Evolutionary conservation across 176 grass and related monocot genomes (phyloP), one percentile per base, ranked within the genome.

Genomic region (Triticum urartu): DNA sequence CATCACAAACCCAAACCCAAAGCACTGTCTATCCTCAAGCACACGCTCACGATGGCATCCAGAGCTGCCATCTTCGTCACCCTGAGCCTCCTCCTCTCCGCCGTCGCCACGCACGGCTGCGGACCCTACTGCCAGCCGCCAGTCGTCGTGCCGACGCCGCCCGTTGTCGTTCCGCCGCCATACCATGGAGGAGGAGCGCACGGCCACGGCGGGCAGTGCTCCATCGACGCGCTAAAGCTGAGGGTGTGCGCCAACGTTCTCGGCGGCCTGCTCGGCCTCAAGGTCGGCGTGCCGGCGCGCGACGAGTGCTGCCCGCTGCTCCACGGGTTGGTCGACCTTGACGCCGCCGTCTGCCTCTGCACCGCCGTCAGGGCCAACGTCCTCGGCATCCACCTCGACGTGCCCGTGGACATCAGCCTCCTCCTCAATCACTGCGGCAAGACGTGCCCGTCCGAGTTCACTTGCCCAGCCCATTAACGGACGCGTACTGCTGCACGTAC

Each of bases 341-440:
- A 90, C 24, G 83, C 77, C 33, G 83, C 78, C 68, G 71, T 71
- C 20, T 90, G 88, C 88, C 88, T 90, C 13, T 90, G 88, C 88
- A 90, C 88, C 34, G 83, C 88, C 34, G 26, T 90, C 30, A 82
- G 81, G 62, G 88, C 88, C 9, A 78, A 90, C 35, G 13, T 90
- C 5, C 45, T 90, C 1, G 88, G 88, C 32, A 48, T 90, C 47
- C 60, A 82, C 3, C 87, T 89, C 8, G 33, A 86, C 20, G 14
- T 90, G 8, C 71, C 47, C 21, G 40, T 68, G 48, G 78, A 90
- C 71, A 52, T 90, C 47, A 81, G 33, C 63, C 52, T 86, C 70
- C 50, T 86, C 83, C 79, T 64, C 25, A 78, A 88, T 72, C 38
- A 77, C 45, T 88, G 86, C 48, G 62, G 80, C 38, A 88, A 50